Base-by-base conservation (phyloP, 139 green algal species). In the Penium margaritaceum region DNA sequence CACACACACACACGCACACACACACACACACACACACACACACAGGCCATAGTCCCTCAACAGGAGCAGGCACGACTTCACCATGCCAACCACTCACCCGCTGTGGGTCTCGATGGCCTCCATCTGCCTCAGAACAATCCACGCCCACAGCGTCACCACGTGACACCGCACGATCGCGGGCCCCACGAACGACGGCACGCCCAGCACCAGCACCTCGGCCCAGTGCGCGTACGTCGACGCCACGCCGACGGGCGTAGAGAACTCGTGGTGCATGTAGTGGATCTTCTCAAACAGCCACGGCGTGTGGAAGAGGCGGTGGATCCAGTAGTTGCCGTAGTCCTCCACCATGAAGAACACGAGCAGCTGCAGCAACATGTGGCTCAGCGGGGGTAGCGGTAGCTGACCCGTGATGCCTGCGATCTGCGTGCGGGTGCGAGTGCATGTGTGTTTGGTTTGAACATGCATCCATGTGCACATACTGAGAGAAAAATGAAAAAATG, bases 261-360 rank as follows among this genome's bases (percentile, higher is more conserved):
- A 81, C 76, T 83, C 80, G 57, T 85, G 80, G 46, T 85, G 80
- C 61, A 77, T 77, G 44, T 81, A 81, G 51, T 85, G 80, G 55
- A 85, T 80, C 41, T 80, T 41, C 33, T 73, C 61, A 62, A 81
- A 85, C 36, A 53, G 53, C 51, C 36, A 74, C 6, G 58, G 35
- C 1, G 47, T 47, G 69, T 86, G 81, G 30, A 86, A 55, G 3
- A 15, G 62, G 36, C 81, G 65, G 69, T 86, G 81, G 19, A 85
- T 65, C 80, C 80, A 86, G 68, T 86, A 86, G 68, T 82, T 82
- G 63, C 63, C 62, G 63, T 72, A 86, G 66, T 86, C 81, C 36
- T 86, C 81, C 5, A 86, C 58, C 35, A 86, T n/a, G 29, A 85
- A 80, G 44, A 78, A 86, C 3, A 70, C 24, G 19, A 53, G 19